phyloP scores from a whole-genome alignment of 306 rosid species.

The Lathyrus aphaca region DNA sequence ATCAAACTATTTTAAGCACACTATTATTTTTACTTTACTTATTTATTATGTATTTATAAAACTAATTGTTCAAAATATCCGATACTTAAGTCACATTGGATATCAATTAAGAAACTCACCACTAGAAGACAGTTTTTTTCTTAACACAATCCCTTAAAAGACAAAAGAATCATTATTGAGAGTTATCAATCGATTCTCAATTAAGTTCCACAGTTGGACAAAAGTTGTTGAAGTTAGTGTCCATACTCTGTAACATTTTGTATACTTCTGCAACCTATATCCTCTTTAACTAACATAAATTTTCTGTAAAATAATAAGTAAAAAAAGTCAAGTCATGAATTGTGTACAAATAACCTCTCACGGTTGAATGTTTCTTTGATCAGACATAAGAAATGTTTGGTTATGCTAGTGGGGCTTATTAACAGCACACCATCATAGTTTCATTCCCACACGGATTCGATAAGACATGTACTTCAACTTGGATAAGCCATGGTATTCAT shows the following conservation, averaged over 20 bases:
- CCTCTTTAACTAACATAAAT: not conserved
- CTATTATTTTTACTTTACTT: too few species aligned
- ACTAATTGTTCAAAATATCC: too few species aligned
- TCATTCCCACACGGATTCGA: not conserved
- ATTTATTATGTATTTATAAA: too few species aligned
- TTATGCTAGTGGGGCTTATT: not conserved
- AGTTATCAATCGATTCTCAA: too few species aligned
- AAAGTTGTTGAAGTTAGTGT: not conserved
- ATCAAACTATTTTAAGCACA: too few species aligned
- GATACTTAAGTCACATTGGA: too few species aligned
- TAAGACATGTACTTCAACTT: not conserved
- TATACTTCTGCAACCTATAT: not conserved
- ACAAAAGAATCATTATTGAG: too few species aligned
- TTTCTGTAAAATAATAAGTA: not conserved
- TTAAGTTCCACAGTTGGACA: too few species aligned
- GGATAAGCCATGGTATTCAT: not conserved
- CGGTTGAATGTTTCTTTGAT: not conserved
- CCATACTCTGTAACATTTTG: not conserved
- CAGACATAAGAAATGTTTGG: not conserved
- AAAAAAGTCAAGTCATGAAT: not conserved
- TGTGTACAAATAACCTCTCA: not conserved
- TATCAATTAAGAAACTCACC: too few species aligned
- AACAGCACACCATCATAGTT: not conserved
- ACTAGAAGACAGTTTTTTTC: too few species aligned
- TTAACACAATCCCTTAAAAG: too few species aligned